These are phyloP conservation scores for Geosmithia morbida DNA, from an alignment of 2,329 filamentous ascomycete genomes.

Conservation along the genomic window DNA sequence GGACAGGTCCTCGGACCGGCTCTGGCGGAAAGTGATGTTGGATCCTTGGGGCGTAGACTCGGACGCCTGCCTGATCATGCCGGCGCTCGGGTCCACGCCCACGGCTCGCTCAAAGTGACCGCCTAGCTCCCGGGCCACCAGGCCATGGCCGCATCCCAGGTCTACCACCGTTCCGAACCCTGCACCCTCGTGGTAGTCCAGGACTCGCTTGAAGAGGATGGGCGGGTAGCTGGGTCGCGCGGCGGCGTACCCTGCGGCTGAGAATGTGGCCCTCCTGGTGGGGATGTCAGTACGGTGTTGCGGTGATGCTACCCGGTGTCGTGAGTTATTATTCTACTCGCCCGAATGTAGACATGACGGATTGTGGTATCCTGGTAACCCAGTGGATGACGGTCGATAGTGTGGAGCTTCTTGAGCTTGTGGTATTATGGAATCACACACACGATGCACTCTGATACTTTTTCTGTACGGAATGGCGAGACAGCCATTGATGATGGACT, in stretches of 20 bases:
- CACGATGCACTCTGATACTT: no score
- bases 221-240: slow-evolving; percentile 45
- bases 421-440: no score
- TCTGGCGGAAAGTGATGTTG: slow-evolving; percentile 34
- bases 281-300: background rate
- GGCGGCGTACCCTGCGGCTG: slow-evolving; percentile 40
- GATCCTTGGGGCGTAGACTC: slow-evolving; percentile 20
- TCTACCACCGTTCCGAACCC: slow-evolving; percentile 26
- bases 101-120: slow-evolving; percentile 27
- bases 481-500: background rate
- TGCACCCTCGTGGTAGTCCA: slow-evolving; percentile 33
- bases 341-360: slow-evolving; percentile 33
- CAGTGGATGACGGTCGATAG: no score
- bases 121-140: slow-evolving; percentile 27
- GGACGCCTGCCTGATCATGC: slow-evolving; percentile 39
- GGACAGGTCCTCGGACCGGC: slow-evolving; percentile 36
- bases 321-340: slow-evolving; percentile 9
- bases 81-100: slow-evolving; percentile 34
- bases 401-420: no score
- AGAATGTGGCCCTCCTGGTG: slow-evolving; percentile 39
- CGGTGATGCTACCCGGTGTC: background rate
- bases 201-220: slow-evolving; percentile 35
- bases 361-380: background rate
- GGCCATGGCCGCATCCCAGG: slow-evolving; percentile 42
- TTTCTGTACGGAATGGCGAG: background rate